These are phyloP conservation scores for Solanum corneliomulleri DNA, from an alignment of 257 asterid genomes.

Conservation along the genomic window DNA sequence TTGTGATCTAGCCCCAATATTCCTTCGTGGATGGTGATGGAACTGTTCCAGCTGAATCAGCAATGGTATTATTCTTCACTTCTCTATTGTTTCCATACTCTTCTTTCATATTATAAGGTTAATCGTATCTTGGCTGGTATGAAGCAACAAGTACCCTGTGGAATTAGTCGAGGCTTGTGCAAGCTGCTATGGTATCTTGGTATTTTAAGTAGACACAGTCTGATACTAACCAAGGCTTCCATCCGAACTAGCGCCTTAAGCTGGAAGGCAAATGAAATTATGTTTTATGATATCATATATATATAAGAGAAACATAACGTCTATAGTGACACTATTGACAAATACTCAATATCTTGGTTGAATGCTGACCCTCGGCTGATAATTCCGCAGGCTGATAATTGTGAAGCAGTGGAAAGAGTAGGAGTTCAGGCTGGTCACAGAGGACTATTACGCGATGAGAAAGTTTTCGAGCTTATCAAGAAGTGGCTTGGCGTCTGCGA, in stretches of 20 bases:
- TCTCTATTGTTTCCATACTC: not conserved
- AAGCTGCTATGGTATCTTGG: not conserved
- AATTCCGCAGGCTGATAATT: slow-evolving; percentile 53
- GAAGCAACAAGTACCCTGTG: not conserved
- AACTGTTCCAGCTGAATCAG: slow-evolving; percentile 89
- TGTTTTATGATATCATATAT: not conserved
- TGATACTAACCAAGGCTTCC: not conserved
- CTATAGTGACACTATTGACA: not conserved
- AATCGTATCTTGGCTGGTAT: not conserved
- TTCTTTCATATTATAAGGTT: not conserved
- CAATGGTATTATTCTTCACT: slow-evolving; percentile 31
- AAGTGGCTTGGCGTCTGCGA: slow-evolving; percentile 54
- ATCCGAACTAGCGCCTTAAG: not conserved
- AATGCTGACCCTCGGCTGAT: not conserved
- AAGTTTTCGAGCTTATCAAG: slow-evolving; percentile 43
- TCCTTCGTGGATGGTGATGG: slow-evolving; percentile 84
- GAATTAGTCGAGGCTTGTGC: not conserved
- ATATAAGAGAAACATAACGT: not conserved
- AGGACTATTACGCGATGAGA: slow-evolving; percentile 33
- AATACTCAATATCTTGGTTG: not conserved
- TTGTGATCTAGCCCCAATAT: slow-evolving; percentile 60
- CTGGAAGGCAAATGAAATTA: not conserved
- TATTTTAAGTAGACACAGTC: not conserved
- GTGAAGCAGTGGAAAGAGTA: slow-evolving; percentile 66
- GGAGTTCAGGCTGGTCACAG: slow-evolving; percentile 61